Conservation (phyloP, 805 yeast genomes). For the Suhomyces sp. region DNA sequence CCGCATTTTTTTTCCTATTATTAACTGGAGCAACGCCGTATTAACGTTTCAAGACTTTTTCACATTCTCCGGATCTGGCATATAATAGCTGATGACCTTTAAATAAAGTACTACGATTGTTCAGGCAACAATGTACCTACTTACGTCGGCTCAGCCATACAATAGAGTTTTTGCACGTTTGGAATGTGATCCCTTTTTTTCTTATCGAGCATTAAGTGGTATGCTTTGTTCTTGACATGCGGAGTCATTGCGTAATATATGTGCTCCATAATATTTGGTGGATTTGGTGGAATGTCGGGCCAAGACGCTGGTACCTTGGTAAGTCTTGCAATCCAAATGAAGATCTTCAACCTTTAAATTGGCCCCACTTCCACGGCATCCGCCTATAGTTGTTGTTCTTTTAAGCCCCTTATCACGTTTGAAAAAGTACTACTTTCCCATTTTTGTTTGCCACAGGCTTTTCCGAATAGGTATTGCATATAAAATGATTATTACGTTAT, state of each 20-base stretch:
- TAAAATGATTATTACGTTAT: not conserved
- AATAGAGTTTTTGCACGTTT: not conserved
- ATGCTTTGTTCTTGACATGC: not conserved
- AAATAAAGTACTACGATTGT: not conserved
- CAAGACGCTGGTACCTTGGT: not conserved
- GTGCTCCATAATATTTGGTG: not conserved
- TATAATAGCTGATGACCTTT: constrained; percentile 1
- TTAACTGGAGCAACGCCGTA: not conserved
- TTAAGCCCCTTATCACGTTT: not conserved
- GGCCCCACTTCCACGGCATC: not conserved
- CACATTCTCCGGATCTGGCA: constrained; percentile 2
- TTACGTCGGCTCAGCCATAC: not conserved
- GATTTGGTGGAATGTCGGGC: not conserved
- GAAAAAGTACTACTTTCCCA: not conserved
- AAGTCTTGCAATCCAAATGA: not conserved
- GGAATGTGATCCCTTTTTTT: not conserved
- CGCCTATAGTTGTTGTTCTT: not conserved
- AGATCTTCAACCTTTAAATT: not conserved
- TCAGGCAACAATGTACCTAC: not conserved
- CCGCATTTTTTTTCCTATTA: not conserved
- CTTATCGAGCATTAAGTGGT: not conserved
- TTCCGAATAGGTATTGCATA: not conserved
- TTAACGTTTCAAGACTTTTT: not conserved
- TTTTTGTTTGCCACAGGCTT: not conserved
- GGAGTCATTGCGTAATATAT: not conserved